Evolutionary conservation across 2,329 filamentous ascomycete genomes (phyloP).

Genomic region (Phoma sp.): DNA sequence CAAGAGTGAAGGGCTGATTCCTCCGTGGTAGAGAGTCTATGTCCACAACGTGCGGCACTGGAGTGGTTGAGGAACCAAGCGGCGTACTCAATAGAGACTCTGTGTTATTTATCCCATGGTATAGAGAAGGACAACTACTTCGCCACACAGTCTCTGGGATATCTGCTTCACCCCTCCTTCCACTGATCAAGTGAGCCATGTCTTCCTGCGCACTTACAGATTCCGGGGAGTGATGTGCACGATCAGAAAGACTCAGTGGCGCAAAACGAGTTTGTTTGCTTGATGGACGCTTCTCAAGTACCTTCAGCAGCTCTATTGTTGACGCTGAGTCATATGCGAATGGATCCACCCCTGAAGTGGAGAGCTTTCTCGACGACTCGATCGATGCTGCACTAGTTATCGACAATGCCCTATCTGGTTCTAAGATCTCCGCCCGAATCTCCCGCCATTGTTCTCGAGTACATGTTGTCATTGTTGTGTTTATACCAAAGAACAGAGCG

Average conservation of each 20-base stretch:
- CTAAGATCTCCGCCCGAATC: not conserved
- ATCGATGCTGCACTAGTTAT: too few species aligned
- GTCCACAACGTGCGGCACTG: not conserved
- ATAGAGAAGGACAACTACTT: constrained; percentile 21
- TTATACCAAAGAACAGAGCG: constrained; percentile 19
- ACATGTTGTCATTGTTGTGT: constrained; percentile 5
- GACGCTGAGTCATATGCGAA: too few species aligned
- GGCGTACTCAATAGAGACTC: constrained; percentile 22
- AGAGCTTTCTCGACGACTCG: too few species aligned
- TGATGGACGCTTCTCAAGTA: too few species aligned
- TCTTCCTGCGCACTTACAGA: not conserved
- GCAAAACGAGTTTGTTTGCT: not conserved
- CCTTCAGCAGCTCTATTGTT: too few species aligned
- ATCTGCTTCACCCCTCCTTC: constrained; percentile 5
- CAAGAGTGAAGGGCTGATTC: not conserved
- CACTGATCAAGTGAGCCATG: not conserved
- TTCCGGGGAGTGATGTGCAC: too few species aligned
- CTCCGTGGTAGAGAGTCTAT: not conserved
- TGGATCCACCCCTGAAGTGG: too few species aligned
- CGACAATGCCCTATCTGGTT: not conserved
- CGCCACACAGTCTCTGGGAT: constrained; percentile 26
- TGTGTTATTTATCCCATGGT: not conserved
- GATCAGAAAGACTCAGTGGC: not conserved
- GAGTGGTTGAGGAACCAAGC: constrained; percentile 13
- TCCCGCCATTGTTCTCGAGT: constrained; percentile 24